Base-by-base conservation (phyloP, 192 early-diverging fungal species). In the Rhizoclosmatium globosum region DNA sequence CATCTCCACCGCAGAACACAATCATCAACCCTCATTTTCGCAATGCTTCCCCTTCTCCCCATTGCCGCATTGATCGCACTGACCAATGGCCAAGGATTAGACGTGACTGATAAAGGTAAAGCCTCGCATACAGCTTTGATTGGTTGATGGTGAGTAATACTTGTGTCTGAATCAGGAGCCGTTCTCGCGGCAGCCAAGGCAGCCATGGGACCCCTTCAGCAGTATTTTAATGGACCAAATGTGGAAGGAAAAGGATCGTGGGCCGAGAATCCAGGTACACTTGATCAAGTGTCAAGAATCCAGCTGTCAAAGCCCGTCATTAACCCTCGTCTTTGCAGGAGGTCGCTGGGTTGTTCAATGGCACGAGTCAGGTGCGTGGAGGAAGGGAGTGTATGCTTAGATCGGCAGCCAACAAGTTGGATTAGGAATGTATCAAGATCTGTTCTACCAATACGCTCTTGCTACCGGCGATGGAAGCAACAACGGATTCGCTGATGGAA, bases 331-430 rank as follows among this genome's bases (percentile, higher is more conserved):
- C 68, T 78, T 66, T 62, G 65, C 67, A 15, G 62, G 65, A 65
- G 65, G 39, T 2, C 53, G 53, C 1, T 62, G 60, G 60, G 43
- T 78, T 39, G 60, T 78, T 13, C 77, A 78, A 47, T 78, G 77
- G 77, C 77, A 78, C 47, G 77, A 78, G 68, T 70, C 67, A 15
- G 77, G 77, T 2, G 31, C 31, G 31, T 31, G 31, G 31, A 31
- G 31, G 31, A 31, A 31, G 31, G 31, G 31, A n/a, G 31, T 31
- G 31, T 31, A 31, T 31, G 31, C 17, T 11, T 11, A 41, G 53
- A 15, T 56, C 19, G 53, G 53, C 53, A 56, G 9, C 53, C 1
- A 56, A 56, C 11, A 56, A 9, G 9, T 56, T 56, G 11, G 53
- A 56, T 56, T 9, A 56, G 53, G 53, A 15, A n/a, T 56, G 53